Evolutionary conservation across 495 filamentous ascomycete species (phyloP).

Genomic region (Rostrohypoxylon terebratum): DNA sequence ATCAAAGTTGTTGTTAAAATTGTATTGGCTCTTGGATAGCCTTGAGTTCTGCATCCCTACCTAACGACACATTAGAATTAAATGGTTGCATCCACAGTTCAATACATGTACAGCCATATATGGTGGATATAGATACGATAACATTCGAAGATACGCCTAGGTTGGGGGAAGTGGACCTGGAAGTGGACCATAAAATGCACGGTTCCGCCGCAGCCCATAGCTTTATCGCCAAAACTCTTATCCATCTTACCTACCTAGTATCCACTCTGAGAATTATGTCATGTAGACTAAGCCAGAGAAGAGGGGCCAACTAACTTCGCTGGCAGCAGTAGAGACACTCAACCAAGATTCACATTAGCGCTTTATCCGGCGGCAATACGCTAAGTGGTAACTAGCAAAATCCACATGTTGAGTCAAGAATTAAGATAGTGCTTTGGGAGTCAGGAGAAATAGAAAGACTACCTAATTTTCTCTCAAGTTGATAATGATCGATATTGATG

Average conservation of each 20-base stretch:
- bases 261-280: slow-evolving; percentile 37
- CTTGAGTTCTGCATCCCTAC: background rate
- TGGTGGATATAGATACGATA: background rate
- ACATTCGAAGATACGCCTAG: slow-evolving; percentile 4
- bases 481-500: background rate
- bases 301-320: slow-evolving; percentile 17
- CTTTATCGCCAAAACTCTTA: slow-evolving; percentile 11
- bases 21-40: background rate
- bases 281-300: slow-evolving; percentile 13
- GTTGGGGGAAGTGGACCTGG: background rate
- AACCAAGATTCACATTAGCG: slow-evolving; percentile 5
- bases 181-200: slow-evolving; percentile 6
- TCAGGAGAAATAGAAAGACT: background rate
- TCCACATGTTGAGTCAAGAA: slow-evolving; percentile 6
- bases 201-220: slow-evolving; percentile 19
- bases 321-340: slow-evolving; percentile 6
- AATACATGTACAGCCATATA: slow-evolving; percentile 19
- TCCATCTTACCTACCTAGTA: too few relatives aligned
- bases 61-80: background rate
- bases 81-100: slow-evolving; percentile 20
- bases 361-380: background rate
- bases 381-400: background rate
- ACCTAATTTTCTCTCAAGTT: background rate
- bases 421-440: background rate
- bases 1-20: background rate